Conservation (phyloP, 352 stramenopile genomes). For the Phytophthora pinifolia region DNA sequence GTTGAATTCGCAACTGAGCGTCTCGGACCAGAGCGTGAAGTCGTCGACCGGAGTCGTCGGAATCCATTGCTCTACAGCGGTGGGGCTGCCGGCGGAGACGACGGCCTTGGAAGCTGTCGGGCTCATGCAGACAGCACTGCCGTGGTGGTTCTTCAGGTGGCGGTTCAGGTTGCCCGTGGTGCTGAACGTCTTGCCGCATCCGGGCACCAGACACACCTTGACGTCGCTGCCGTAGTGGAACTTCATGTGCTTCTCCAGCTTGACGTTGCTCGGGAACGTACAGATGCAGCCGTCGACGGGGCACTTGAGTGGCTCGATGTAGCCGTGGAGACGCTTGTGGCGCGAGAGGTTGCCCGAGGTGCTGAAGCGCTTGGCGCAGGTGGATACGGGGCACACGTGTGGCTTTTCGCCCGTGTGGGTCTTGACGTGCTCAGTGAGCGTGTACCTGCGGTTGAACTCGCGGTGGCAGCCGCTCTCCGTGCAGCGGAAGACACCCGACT, state of each 20-base stretch:
- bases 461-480: conserved; percentile 24
- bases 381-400: conserved; percentile 38
- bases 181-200: conserved; percentile 45
- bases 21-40: conserved; percentile 21
- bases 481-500: conserved; percentile 25
- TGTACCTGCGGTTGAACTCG: conserved; percentile 37
- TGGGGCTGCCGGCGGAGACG: conserved; percentile 22
- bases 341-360: conserved; percentile 53
- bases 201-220: conserved; percentile 31
- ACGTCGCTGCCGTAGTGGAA: conserved; percentile 44
- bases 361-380: conserved; percentile 50
- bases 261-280: conserved; percentile 33
- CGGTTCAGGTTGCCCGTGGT: conserved; percentile 47
- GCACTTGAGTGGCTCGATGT: conserved; percentile 34
- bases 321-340: conserved; percentile 43
- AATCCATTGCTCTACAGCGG: conserved; percentile 24
- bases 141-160: conserved; percentile 43
- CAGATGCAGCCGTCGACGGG: conserved; percentile 32
- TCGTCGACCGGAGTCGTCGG: conserved; percentile 8
- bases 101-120: conserved; percentile 9
- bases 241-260: conserved; percentile 44
- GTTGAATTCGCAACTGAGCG: conserved; percentile 14
- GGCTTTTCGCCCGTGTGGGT: conserved; percentile 10
- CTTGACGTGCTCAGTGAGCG: conserved; percentile 40
- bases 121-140: conserved; percentile 21